Base-by-base conservation (phyloP, 345 rosid species). In the Citrus unshiu region DNA sequence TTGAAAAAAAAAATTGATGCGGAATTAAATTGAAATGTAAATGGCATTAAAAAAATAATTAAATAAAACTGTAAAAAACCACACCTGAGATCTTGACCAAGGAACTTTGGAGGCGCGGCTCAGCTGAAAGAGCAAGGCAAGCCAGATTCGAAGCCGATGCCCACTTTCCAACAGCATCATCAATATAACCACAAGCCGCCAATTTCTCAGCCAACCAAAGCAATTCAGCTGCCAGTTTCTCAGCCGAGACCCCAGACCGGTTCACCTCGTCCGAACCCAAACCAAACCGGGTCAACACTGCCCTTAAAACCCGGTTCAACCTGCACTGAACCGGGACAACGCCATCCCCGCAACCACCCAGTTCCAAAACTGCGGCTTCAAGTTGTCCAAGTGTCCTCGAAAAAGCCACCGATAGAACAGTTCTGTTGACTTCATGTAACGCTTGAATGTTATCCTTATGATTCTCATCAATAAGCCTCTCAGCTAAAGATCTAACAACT, bases 191-290 rank as follows among this genome's bases (percentile, higher is more conserved):
- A 75, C 90, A 93, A 66, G 43, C 89, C 60, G 76, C 83, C 91
- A 95, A 57, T 73, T 93, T 93, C 89, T 91, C 89, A 49, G 88
- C 86, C 86, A 95, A 77, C 98, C 98, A 95, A 46, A 92, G 85
- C 79, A 95, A 74, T 85, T 95, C 98, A 18, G 95, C 94, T 56
- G 98, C 98, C 61, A 92, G 82, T 76, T 93, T 95, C 88, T 93
- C 97, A 56, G 87, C 88, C 75, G 84, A 82, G 35, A 64, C 72
- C 39, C 84, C 84, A 1, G 84, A 83, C 62, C 83, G 83, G 71
- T 78, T 72, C 80, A 68, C 54, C 69, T 79, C 87, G 43, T 87
- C 46, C 87, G 84, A 21, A 89, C 85, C 2, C 60, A 70, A 29
- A 58, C 24, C 60, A 3, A 43, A 43, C 4, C 51, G 37, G 24